A percentile compares a stretch with the other conserved stretches of the same genome.
Conservation (phyloP, 1,284 basidiomycete genomes). For the Melanopsichium pennsylvanicum region DNA sequence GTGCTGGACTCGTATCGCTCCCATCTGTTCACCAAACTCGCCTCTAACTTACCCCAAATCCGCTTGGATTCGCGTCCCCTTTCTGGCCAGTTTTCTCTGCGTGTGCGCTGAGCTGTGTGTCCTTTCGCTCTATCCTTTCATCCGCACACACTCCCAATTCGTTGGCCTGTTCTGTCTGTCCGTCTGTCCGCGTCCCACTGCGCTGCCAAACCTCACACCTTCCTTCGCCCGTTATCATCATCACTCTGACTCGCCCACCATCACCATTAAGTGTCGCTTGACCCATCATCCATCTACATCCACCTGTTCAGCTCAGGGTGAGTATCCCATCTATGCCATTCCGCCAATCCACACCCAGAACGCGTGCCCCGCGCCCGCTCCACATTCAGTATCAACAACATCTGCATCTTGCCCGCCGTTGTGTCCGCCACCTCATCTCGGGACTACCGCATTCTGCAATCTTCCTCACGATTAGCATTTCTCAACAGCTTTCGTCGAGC, state of each 20-base stretch:
- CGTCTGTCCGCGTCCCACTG: conserved; percentile 4
- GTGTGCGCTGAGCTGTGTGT: not conserved
- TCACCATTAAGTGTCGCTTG: conserved; percentile 21
- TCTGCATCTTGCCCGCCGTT: conserved; percentile 6
- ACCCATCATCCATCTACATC: conserved; percentile 29
- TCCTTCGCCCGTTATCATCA: conserved; percentile 24
- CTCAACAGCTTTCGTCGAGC: too few relatives aligned
- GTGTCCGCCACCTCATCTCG: not conserved
- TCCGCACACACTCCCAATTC: not conserved
- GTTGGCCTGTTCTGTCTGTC: conserved; percentile 1
- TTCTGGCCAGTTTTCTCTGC: not conserved
- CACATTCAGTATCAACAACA: not conserved
- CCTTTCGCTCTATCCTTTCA: not conserved
- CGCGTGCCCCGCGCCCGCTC: conserved; percentile 1
- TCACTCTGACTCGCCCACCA: conserved; percentile 18
- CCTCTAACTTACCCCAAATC: not conserved
- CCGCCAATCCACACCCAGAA: conserved; percentile 14
- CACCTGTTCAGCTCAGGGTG: conserved; percentile 33
- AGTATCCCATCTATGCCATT: conserved; percentile 6
- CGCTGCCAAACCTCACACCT: conserved; percentile 6
- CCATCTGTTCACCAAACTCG: too few relatives aligned
- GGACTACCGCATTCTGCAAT: too few relatives aligned
- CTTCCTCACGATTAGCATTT: too few relatives aligned
- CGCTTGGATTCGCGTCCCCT: not conserved
- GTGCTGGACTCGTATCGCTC: too few relatives aligned